Evolutionary conservation across 345 rosid species (phyloP).

Genomic region (Ceriops decandra): DNA sequence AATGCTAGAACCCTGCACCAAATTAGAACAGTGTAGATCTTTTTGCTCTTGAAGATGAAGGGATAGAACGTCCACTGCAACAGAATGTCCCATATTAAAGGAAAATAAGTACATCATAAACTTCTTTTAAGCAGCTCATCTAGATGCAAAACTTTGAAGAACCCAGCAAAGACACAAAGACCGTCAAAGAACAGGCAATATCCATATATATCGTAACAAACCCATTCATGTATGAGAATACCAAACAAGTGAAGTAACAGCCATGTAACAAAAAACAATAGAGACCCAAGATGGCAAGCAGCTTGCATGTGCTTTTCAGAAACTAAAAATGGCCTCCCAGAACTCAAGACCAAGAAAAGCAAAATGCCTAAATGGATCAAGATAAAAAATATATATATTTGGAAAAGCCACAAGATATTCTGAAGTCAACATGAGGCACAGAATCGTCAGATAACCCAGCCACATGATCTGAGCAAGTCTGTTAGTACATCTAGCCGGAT

Average conservation of each 20-base stretch:
- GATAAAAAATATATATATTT: neutral
- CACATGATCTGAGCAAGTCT: neutral
- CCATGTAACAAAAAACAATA: neutral
- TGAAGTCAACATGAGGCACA: neutral
- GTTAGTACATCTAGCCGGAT: neutral
- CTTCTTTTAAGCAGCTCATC: neutral
- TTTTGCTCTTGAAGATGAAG: conserved; percentile 87
- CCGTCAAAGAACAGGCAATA: too few relatives aligned
- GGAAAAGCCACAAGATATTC: neutral
- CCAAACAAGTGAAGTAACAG: neutral
- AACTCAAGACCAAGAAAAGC: too few relatives aligned
- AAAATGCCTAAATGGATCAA: neutral
- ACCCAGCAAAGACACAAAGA: too few relatives aligned
- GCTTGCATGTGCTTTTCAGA: neutral
- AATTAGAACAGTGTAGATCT: conserved; percentile 85
- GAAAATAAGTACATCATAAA: neutral
- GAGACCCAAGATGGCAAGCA: neutral
- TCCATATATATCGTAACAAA: neutral
- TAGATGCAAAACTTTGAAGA: neutral
- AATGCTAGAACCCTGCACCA: conserved; percentile 99
- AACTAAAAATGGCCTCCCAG: neutral
- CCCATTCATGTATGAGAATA: neutral
- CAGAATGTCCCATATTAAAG: conserved; percentile 8
- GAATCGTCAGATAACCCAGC: neutral
- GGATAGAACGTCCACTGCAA: conserved; percentile 99